Evolutionary conservation across 2,329 filamentous ascomycete genomes (phyloP).

Genomic region (Leptographium radiaticola): DNA sequence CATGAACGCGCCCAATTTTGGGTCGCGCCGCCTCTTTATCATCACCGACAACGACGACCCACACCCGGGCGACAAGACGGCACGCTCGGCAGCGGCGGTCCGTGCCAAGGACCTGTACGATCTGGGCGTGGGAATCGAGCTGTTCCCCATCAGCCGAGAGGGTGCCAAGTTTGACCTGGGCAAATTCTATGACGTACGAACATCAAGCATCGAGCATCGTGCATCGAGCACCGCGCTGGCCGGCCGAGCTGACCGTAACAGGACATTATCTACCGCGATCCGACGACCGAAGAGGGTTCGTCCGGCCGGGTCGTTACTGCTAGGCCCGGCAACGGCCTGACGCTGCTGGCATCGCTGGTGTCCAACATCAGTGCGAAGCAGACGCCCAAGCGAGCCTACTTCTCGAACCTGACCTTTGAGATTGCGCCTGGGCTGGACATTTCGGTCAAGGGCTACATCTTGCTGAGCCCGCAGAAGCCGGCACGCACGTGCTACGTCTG

Average conservation of each 20-base stretch:
- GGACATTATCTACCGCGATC: constrained; percentile 83
- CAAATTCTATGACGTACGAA: constrained; percentile 78
- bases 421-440: constrained; percentile 75
- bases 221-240: background rate
- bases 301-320: constrained; percentile 46
- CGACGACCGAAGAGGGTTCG: constrained; percentile 55
- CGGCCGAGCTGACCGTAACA: constrained; percentile 18
- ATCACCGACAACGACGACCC: constrained; percentile 92
- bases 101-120: constrained; percentile 93
- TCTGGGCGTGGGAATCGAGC: constrained; percentile 76
- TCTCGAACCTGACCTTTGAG: constrained; percentile 78
- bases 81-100: constrained; percentile 65
- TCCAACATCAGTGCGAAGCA: constrained; percentile 89
- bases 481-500: constrained; percentile 79
- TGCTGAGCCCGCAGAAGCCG: constrained; percentile 73
- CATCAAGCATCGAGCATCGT: background rate
- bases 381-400: constrained; percentile 70
- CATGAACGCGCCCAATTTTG: constrained; percentile 86
- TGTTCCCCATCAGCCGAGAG: constrained; percentile 72
- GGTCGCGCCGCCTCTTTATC: constrained; percentile 83
- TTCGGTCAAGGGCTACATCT: constrained; percentile 83
- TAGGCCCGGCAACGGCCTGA: constrained; percentile 46
- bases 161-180: constrained; percentile 63
- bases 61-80: constrained; percentile 56
- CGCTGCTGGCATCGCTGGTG: constrained; percentile 61